A percentile compares a stretch with the other conserved stretches of the same genome.
Conservation (phyloP, 1,284 basidiomycete species). For the Cystobasidium sp. region DNA sequence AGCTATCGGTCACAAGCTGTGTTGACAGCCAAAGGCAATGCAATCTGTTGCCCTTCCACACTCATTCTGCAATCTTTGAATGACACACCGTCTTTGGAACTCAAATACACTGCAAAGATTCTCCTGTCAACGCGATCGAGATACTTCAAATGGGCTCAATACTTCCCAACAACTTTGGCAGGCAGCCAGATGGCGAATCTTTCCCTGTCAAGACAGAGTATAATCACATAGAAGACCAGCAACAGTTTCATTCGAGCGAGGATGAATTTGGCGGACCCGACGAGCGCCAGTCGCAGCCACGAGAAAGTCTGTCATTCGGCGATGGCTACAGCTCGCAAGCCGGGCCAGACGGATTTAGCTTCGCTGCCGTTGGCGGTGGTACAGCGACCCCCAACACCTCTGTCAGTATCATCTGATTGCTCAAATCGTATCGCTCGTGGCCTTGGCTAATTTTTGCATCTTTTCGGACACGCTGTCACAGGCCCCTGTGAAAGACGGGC, state of each 20-base stretch:
- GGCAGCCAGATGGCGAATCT: not conserved
- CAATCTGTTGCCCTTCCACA: not conserved
- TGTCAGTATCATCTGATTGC: no score
- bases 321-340: not conserved
- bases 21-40: no score
- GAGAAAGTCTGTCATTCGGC: not conserved
- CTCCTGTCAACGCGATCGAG: slow-evolving; percentile 3
- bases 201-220: slow-evolving; percentile 6
- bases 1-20: no score
- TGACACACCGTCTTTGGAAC: not conserved
- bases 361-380: no score
- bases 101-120: not conserved
- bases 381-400: no score
- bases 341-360: no score
- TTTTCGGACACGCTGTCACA: not conserved
- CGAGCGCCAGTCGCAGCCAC: not conserved
- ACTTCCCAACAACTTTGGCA: not conserved
- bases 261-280: not conserved
- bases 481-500: not conserved
- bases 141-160: slow-evolving; percentile 17
- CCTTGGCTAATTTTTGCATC: not conserved
- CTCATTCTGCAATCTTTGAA: not conserved
- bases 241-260: slow-evolving; percentile 15
- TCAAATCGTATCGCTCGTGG: no score
- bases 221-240: not conserved